Base-by-base conservation (phyloP, 495 filamentous ascomycete genomes). In the Alectoria sarmentosa region DNA sequence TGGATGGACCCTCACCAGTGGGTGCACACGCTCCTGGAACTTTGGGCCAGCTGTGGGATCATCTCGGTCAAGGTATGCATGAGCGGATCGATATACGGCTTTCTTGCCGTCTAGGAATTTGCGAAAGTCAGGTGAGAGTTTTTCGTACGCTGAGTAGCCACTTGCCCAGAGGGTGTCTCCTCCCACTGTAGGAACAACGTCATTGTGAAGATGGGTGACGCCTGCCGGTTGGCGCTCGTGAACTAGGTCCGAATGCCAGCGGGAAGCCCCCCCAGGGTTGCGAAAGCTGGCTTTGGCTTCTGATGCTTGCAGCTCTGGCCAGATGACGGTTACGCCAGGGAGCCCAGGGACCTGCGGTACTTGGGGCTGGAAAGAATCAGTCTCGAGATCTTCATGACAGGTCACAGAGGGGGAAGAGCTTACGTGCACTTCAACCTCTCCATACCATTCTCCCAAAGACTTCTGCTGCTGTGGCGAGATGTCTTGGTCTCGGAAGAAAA, bases 401-500 rank as follows among this genome's bases (percentile, higher is more conserved):
- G n/a, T n/a, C n/a, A n/a, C n/a, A n/a, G 32, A 5, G 8, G 26
- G 7, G 28, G 19, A 3, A 19, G 7, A 10, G 46, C 81, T 74
- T 76, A 88, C 84, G 71, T 89, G 87, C 36, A 90, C 71, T 66
- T 90, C 87, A 48, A 88, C 73, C 64, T 87, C 83, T 0, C 88
- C 87, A 69, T 78, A 89, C 66, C 80, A 81, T 69, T 90, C 82
- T 1, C 86, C 86, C 15, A 90, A 73, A 21, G 77, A 79, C 60
- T 85, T 86, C 67, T 90, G 87, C 68, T 90, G 79, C 67, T 89
- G 85, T 1, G 88, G 86, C 10, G 79, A 78, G 52, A 91, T 76
- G 61, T 90, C 86, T 68, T 91, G 88, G 65, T 89, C 79, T 8
- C 88, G 79, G 76, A 90, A 88, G 73, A 91, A 90, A 39, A 90